Percentiles rank a stretch among this genome's conserved stretches.
These are phyloP conservation scores for Hansenula sp. DNA, from an alignment of 1,139 yeast species.

Conservation along the genomic window DNA sequence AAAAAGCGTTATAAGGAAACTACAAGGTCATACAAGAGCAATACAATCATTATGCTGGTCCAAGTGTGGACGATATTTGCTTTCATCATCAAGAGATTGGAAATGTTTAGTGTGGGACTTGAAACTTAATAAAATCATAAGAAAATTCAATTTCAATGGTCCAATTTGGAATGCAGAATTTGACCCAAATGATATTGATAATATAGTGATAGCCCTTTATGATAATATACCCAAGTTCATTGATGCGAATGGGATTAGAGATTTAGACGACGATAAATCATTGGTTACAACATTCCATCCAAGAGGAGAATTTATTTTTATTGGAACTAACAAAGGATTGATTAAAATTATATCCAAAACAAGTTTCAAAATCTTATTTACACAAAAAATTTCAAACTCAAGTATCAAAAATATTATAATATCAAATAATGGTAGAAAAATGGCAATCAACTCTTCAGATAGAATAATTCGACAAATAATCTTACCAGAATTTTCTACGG, in stretches of 20 bases:
- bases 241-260: conserved; percentile 22
- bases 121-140: conserved; percentile 35
- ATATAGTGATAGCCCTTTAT: conserved; percentile 45
- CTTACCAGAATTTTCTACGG: conserved; percentile 39
- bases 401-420: conserved; percentile 70
- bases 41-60: conserved; percentile 83
- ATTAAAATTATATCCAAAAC: conserved; percentile 41
- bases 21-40: conserved; percentile 66
- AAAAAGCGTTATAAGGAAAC: conserved; percentile 41
- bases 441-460: conserved; percentile 82
- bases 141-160: conserved; percentile 54
- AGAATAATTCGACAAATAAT: conserved; percentile 70
- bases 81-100: conserved; percentile 87
- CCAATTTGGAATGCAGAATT: conserved; percentile 70
- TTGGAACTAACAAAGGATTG: conserved; percentile 84
- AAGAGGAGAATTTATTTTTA: conserved; percentile 36
- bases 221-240: conserved; percentile 40
- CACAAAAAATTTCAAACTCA: conserved; percentile 57
- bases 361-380: conserved; percentile 36
- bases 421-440: conserved; percentile 61
- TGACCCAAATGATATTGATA: conserved; percentile 54
- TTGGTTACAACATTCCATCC: conserved; percentile 29
- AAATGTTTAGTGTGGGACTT: conserved; percentile 80
- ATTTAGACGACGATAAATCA: conserved; percentile 25
- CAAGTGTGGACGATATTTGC: conserved; percentile 60